Evolutionary conservation across 1,284 basidiomycete species (phyloP).

Genomic region (Phellopilus nigrolimitatus): DNA sequence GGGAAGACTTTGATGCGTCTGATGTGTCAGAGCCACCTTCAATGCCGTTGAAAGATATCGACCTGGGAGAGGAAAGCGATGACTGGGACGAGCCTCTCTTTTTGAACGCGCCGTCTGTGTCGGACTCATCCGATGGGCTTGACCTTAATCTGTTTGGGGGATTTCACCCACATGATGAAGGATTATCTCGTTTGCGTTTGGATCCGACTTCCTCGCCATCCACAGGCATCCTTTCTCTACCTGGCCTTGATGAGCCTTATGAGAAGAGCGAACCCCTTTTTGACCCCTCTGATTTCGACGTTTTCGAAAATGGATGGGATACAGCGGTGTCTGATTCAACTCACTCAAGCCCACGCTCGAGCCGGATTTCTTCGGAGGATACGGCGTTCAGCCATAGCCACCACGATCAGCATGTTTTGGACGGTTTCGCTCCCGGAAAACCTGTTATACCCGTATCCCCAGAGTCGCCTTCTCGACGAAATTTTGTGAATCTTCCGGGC

Average conservation of each 20-base stretch:
- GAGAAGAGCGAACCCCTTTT: conserved; percentile 10
- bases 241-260: conserved; percentile 3
- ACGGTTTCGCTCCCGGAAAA: not conserved
- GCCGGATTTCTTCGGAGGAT: not conserved
- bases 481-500: conserved; percentile 12
- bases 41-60: conserved; percentile 1
- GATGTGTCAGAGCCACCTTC: conserved; percentile 1
- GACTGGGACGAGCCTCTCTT: conserved; percentile 19
- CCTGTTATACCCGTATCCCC: not conserved
- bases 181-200: not conserved
- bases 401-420: not conserved
- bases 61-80: conserved; percentile 6
- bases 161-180: not conserved
- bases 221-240: conserved; percentile 4
- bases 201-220: conserved; percentile 2
- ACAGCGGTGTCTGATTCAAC: conserved; percentile 9
- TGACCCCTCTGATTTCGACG: conserved; percentile 17
- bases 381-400: not conserved
- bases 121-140: not conserved
- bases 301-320: conserved; percentile 19
- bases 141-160: conserved; percentile 10
- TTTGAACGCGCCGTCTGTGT: conserved; percentile 11
- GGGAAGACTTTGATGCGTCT: conserved; percentile 1
- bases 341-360: not conserved
- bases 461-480: conserved; percentile 8